phyloP scores from a whole-genome alignment of 139 green algal genomes.

The Tetradesmus obliquus region DNA sequence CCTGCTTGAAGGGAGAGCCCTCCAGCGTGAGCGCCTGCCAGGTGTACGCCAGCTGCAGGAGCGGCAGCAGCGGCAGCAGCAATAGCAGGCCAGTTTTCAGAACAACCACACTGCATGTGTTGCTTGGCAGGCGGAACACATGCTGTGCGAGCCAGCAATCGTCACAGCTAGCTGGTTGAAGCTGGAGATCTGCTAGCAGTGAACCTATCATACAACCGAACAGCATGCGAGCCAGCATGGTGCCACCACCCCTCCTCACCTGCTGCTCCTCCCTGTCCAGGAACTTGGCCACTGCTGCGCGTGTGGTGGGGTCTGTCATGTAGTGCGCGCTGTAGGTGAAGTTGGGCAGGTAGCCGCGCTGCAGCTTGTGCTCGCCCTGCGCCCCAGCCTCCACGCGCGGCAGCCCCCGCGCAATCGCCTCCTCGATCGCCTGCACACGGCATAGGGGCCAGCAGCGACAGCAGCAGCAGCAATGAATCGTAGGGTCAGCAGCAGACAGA shows the following conservation, averaged over 20 bases:
- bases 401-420: constrained; percentile 78
- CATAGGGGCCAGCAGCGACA: constrained; percentile 13
- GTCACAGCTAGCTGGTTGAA: too few relatives aligned
- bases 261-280: constrained; percentile 42
- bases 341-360: constrained; percentile 89
- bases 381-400: constrained; percentile 90
- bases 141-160: neutral
- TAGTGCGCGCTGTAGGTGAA: constrained; percentile 88
- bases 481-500: neutral
- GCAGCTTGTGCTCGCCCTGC: constrained; percentile 96
- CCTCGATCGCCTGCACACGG: constrained; percentile 71
- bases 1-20: constrained; percentile 70
- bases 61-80: neutral
- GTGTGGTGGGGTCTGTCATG: constrained; percentile 72
- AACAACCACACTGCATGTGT: too few relatives aligned
- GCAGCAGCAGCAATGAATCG: neutral
- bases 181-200: too few relatives aligned
- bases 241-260: neutral
- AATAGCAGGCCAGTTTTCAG: neutral
- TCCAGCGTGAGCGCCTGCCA: constrained; percentile 59
- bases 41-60: constrained; percentile 70
- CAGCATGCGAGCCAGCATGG: too few relatives aligned
- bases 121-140: neutral
- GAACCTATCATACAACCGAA: too few relatives aligned
- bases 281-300: constrained; percentile 39